Evolutionary conservation across 164 flowering plant species (phyloP).

Genomic region (Macadamia tetraphylla): DNA sequence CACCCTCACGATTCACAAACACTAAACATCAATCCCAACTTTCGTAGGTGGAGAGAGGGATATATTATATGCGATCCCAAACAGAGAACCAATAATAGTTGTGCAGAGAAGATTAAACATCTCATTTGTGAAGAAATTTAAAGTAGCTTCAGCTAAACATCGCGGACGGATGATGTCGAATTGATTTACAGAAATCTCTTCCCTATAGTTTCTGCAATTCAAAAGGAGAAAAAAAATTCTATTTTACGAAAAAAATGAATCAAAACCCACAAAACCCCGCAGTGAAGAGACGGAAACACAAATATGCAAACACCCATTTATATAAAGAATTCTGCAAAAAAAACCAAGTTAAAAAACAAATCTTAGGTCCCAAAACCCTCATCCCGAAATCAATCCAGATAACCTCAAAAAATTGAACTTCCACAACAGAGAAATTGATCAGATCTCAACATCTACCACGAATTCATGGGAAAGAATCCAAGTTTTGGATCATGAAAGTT

Average conservation of each 20-base stretch:
- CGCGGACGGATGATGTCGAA: not conserved
- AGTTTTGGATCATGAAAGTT: not conserved
- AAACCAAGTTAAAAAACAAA: not conserved
- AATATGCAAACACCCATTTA: not conserved
- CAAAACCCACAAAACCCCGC: not conserved
- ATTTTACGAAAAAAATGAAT: not conserved
- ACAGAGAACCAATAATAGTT: not conserved
- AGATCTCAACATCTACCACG: not conserved
- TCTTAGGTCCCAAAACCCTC: not conserved
- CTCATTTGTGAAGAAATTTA: slow-evolving; percentile 2
- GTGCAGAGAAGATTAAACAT: not conserved
- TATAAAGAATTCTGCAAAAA: not conserved
- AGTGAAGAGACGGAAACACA: not conserved
- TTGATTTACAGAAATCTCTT: not conserved
- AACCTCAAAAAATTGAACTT: not conserved
- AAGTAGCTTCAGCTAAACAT: not conserved
- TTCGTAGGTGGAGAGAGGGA: too few relatives aligned
- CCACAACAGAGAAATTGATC: not conserved
- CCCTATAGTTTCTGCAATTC: slow-evolving; percentile 1
- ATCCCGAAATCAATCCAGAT: not conserved
- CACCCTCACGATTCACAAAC: too few relatives aligned
- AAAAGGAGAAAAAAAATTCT: not conserved
- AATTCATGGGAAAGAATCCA: not conserved
- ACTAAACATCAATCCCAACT: too few relatives aligned
- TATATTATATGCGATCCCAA: not conserved